Base-by-base conservation (phyloP, 208 protist genomes). In the Acanthamoeba triangularis region DNA sequence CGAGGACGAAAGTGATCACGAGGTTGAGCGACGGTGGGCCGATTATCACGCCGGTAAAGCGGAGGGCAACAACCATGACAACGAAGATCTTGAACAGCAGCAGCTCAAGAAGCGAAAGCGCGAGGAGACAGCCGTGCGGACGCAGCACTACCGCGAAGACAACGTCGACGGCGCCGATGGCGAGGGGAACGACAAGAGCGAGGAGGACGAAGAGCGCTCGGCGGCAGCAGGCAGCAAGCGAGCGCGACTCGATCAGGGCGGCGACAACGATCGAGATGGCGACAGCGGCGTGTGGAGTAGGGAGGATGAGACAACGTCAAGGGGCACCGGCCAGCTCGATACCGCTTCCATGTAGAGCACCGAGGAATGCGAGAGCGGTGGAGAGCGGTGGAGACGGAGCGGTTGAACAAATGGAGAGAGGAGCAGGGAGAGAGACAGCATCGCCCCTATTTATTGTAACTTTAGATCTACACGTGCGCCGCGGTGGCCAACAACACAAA, bases 381-480 rank as follows among this genome's bases (percentile, higher is more conserved):
- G 16, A 47, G n/a, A 7, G 35, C 23, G 67, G 67, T 44, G 67
- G 67, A 37, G 30, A 16, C 18, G 20, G 63, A 72, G 65, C 20
- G 10, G 8, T 6, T 35, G 65, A 10, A 35, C 65, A 35, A n/a
- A n/a, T 41, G 37, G 65, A 74, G n/a, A 74, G 30, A 63, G 56
- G 56, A 63, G 56, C 2, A 35, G 49, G 16, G 35, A 82, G 16
- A 8, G 13, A 33, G 52, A 87, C 5, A 49, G 6, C 16, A 8
- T 25, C 72, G 1, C 72, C 11, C 23, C 47, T 87, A 87, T 87
- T 87, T 87, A 87, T 87, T 87, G 78, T 87, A 87, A 87, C 78
- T 87, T 37, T 87, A 87, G 72, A 63, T 5, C 13, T 18, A 63
- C 18, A 80, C 72, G 37, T 41, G 37, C 37, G 37, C 37, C n/a